Evolutionary conservation across 768 basidiomycete species (phyloP), one percentile per base, ranked within the genome.

Genomic region (Pisolithus marmoratus): DNA sequence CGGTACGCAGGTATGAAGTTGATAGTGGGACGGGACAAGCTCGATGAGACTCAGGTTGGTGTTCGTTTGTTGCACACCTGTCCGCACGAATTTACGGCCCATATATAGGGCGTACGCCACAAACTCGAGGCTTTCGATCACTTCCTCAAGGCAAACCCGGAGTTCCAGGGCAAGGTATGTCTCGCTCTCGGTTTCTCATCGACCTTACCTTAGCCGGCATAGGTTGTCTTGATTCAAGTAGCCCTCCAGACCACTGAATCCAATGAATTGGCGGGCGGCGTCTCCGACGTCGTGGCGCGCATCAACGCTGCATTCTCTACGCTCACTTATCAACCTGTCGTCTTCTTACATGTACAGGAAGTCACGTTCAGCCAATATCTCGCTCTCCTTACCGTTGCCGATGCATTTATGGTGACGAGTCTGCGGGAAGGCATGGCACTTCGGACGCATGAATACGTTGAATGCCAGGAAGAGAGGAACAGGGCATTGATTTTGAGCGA

Each of bases 361-460:
- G 69, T 92, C 51, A 91, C 87, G 19, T 93, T 93, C 65, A 82
- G 78, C 58, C 90, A 92, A 62, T 94, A 94, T 63, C 75, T 94
- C 20, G 90, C 87, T 8, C 71, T 94, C 36, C 69, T 93, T 52
- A 90, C 77, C 11, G 83, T 88, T 6, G 91, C 87, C 4, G 91
- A 93, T 65, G 88, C 86, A 38, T 93, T 94, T 69, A 72, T 92
- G 57, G 85, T 90, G 20, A 87, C 88, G 5, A 87, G 85, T 63
- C 70, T 94, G 66, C 74, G 91, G 2, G 91, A 94, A 66, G 91
- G 91, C 0, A 93, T 94, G 91, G 90, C 90, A 9, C 68, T 92
- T 15, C 65, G 78, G 43, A 84, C 85, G 2, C 88, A 90, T 62
- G 88, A 91, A 64, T 91, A 81, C 61, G 88, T 94, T 11, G 87